A percentile compares a stretch with the other conserved stretches of the same genome.
These are phyloP conservation scores for Glycyrrhiza uralensis DNA, from an alignment of 306 rosid genomes.

Conservation along the genomic window DNA sequence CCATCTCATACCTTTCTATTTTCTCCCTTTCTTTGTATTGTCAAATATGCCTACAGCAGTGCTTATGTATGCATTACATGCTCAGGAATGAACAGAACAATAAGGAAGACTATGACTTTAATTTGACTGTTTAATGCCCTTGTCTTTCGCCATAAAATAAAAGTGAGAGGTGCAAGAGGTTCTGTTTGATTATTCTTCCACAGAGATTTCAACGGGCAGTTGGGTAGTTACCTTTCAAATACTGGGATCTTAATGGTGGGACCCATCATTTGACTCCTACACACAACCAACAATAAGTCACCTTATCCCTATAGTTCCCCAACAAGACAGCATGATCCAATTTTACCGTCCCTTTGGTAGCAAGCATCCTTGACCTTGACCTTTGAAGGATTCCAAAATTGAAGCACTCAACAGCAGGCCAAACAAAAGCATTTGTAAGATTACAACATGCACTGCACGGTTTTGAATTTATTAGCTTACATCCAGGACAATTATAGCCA, in stretches of 20 bases:
- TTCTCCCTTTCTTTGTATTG: too few relatives aligned
- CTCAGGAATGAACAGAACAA: too few relatives aligned
- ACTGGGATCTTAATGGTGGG: neutral
- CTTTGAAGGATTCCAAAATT: constrained; percentile 17
- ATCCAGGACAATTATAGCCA: neutral
- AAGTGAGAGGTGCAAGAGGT: too few relatives aligned
- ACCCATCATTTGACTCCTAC: neutral
- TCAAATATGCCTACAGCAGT: too few relatives aligned
- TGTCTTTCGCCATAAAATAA: neutral
- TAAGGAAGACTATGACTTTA: too few relatives aligned
- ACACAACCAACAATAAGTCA: neutral
- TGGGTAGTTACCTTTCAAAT: neutral
- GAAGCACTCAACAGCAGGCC: neutral
- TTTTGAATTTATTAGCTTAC: neutral
- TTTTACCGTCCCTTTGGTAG: neutral
- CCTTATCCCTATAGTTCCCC: neutral
- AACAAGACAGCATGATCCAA: neutral
- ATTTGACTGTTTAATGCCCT: neutral
- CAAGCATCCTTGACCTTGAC: constrained; percentile 22
- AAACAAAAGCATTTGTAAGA: neutral
- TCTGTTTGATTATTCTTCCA: neutral
- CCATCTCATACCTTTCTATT: too few relatives aligned
- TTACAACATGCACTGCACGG: neutral
- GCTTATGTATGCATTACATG: too few relatives aligned
- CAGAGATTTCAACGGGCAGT: neutral